Evolutionary conservation across 2,329 filamentous ascomycete species (phyloP), one percentile per base, ranked within the genome.

Genomic region (Paraphoma chrysanthemicola): DNA sequence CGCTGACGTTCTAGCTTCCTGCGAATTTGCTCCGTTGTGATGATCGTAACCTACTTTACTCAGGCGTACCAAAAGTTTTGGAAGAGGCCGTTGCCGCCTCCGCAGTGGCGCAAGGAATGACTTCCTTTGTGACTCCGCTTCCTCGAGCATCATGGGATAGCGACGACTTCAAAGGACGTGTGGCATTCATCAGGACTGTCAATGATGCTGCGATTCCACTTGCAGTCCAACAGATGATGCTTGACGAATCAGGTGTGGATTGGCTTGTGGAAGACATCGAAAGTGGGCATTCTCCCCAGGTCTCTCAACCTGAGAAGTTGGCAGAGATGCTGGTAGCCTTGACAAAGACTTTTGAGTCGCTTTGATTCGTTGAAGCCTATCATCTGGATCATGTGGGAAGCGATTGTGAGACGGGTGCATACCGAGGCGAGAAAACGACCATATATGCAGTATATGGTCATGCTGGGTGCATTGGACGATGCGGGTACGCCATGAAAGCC

Each of bases 271-370:
- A 71, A 47, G 71, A 67, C 10, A 63, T 69, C 12, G 64, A 76
- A 50, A 68, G 64, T 4, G 73, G 70, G 9, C 77, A 79, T 62
- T 76, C 70, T 48, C 75, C 75, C 9, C 78, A 79, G 53, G 48
- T 77, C 53, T 74, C 74, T 39, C 73, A 72, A 62, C 75, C 77
- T 0, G 67, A 70, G 48, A 67, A 71, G 31, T 50, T 75, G 56
- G 68, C 63, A 3, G 57, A 56, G 6, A 53, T 69, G 11, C 36
- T 67, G 46, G 36, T 67, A n/a, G 60, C 58, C 1, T 45, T 67
- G 38, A 56, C 56, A 6, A 54, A 62, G 50, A 18, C 6, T n/a
- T 64, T 62, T 45, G 38, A 47, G 38, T 12, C 16, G 16, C 16
- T 38, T 6, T 44, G 47, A 50, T 43, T 3, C 33, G 33, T 3